Evolutionary conservation across 371 early-diverging fungal genomes (phyloP), one percentile per base, ranked within the genome.

Genomic region (Apophysomyces sp.): DNA sequence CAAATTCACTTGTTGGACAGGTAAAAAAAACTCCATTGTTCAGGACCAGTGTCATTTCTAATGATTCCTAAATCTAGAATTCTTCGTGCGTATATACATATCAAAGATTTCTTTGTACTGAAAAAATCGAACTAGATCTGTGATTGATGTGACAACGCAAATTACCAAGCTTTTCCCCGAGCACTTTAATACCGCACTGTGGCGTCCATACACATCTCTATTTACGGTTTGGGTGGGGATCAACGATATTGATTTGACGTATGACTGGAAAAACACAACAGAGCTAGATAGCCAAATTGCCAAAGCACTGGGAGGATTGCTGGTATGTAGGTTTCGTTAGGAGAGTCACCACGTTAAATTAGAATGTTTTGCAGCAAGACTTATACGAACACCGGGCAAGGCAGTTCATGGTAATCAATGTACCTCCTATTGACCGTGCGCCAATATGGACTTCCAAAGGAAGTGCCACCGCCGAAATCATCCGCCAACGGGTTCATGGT

Each of bases 201-300:
- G 44, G 55, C 51, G 44, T 27, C 53, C 62, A 32, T 55, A 27
- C 13, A 57, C 63, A 3, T 73, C 74, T 1, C 51, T 77, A 6
- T 66, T 58, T 26, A 67, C 66, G 2, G 53, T 77, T 27, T 77
- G 74, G 74, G 70, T 77, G 4, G 77, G 77, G 5, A 77, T 77
- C 28, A 77, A 77, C 55, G 77, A 77, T 37, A 70, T 77, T 41
- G 67, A 63, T n/a, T 32, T 72, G 18, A 73, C 76, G 4, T 65
- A 66, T 28, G 59, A 62, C 12, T 71, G 68, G 71, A 26, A 53
- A 12, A 28, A 60, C 31, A 65, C 65, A 0, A 28, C 49, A 26
- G 31, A 21, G 21, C 34, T 72, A 34, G 68, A 73, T 57, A 24
- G 26, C 9, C n/a, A 31, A 2, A 64, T 76, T 44, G 24, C 18